Percentiles rank a stretch among this genome's conserved stretches.
Conservation (phyloP, 2,329 filamentous ascomycete genomes). For the Neopestalotiopsis sp. region DNA sequence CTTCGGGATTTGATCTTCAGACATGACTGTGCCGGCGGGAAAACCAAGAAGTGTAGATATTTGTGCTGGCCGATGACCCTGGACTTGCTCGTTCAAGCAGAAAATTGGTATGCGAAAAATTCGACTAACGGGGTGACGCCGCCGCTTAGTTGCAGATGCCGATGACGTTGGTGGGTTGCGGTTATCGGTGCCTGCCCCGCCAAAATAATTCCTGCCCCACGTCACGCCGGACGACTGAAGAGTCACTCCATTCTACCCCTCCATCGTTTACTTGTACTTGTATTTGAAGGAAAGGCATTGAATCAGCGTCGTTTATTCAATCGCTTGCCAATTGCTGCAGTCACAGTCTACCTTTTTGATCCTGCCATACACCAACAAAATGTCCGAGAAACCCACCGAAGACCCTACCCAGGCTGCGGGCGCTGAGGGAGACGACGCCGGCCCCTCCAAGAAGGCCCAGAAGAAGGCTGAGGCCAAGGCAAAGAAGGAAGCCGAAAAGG, state of each 20-base stretch:
- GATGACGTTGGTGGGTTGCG: conserved; percentile 5
- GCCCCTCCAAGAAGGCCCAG: conserved; percentile 74
- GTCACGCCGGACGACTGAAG: conserved; percentile 7
- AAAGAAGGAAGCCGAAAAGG: conserved; percentile 86
- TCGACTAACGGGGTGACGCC: conserved; percentile 14
- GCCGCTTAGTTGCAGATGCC: conserved; percentile 3
- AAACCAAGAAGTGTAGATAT: not conserved
- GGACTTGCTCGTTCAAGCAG: not conserved
- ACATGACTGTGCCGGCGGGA: conserved; percentile 5
- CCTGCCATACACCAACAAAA: conserved; percentile 22
- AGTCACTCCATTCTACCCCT: conserved; percentile 15
- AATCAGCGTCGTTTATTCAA: conserved; percentile 36
- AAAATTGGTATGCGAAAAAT: conserved; percentile 16
- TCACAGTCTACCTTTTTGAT: not conserved
- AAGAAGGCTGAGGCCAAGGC: conserved; percentile 89
- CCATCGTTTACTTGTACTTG: not conserved
- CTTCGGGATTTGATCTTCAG: conserved; percentile 24
- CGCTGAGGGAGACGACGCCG: conserved; percentile 31
- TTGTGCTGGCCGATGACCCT: not conserved
- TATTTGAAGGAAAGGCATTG: conserved; percentile 8
- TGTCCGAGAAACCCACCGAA: conserved; percentile 40
- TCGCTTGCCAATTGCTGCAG: conserved; percentile 30
- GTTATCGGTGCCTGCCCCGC: conserved; percentile 14
- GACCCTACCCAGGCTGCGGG: conserved; percentile 28
- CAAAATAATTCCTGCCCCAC: conserved; percentile 19